phyloP scores from a whole-genome alignment of 1,139 yeast species.

The Suhomyces atakaporum region DNA sequence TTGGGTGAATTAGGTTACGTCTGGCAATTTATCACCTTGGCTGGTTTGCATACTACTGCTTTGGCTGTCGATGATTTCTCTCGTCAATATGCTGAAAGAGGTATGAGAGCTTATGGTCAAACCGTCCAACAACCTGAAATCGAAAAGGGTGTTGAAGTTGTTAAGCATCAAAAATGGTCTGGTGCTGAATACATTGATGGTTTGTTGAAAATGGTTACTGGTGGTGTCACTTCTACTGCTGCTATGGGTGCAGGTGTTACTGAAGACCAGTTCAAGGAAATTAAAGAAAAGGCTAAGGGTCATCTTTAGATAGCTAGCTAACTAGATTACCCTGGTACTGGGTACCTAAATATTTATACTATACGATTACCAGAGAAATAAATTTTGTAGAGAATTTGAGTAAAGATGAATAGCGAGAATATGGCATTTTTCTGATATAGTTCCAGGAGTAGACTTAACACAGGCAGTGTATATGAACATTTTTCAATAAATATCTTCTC shows the following conservation, averaged over 20 bases:
- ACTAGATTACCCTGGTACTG: background rate
- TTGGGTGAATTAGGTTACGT: conserved; percentile 89
- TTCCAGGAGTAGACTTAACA: no score
- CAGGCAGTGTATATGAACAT: no score
- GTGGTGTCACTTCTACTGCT: conserved; percentile 94
- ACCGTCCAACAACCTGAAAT: conserved; percentile 86
- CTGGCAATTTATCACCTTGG: conserved; percentile 98
- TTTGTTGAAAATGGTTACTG: conserved; percentile 84
- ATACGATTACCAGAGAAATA: conserved; percentile 1
- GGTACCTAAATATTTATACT: conserved; percentile 1
- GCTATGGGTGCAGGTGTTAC: conserved; percentile 99
- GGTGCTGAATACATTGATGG: conserved; percentile 98
- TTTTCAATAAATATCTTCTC: no score
- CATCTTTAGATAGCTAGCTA: conserved; percentile 4
- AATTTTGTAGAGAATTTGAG: no score
- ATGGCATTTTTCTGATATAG: no score
- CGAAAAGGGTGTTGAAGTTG: conserved; percentile 88
- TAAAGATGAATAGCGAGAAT: no score
- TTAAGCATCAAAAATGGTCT: conserved; percentile 98
- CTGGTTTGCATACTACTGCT: conserved; percentile 96
- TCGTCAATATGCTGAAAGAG: conserved; percentile 72
- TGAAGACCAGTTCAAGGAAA: conserved; percentile 84
- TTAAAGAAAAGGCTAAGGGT: conserved; percentile 11
- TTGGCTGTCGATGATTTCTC: conserved; percentile 88
- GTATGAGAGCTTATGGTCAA: conserved; percentile 96